These are phyloP conservation scores for Solanum hybrid DNA, from an alignment of 305 asterid species.

Conservation along the genomic window DNA sequence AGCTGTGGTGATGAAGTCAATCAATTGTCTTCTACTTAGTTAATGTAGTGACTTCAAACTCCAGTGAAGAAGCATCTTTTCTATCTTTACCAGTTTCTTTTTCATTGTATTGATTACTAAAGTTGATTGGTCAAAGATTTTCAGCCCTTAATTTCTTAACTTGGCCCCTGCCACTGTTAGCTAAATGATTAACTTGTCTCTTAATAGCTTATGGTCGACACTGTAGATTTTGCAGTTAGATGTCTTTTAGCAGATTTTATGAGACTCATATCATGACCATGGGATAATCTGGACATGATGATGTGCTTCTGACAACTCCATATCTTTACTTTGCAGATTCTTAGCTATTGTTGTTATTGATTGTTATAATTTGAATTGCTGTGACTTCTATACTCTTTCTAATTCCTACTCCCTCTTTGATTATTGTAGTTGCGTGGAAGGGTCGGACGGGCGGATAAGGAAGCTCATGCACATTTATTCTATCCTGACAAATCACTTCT, in stretches of 20 bases:
- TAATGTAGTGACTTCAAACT: not conserved
- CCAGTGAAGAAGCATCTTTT: not conserved
- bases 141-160: not conserved
- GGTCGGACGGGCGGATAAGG: constrained; percentile 97
- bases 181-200: constrained; percentile 1
- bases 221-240: not conserved
- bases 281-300: not conserved
- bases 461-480: constrained; percentile 91
- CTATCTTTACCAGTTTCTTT: not conserved
- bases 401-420: not conserved
- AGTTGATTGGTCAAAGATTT: not conserved
- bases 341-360: not conserved
- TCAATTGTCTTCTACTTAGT: not conserved
- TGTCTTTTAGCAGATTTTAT: not conserved
- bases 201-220: not conserved
- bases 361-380: not conserved
- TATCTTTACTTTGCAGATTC: not conserved
- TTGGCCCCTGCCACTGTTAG: not conserved
- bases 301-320: not conserved
- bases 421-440: constrained; percentile 83
- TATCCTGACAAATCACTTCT: constrained; percentile 87
- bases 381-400: not conserved
- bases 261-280: not conserved
- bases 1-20: not conserved
- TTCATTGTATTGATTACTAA: not conserved